Base-by-base conservation (phyloP, 805 yeast genomes). In the Kluyveromyces starmeri region DNA sequence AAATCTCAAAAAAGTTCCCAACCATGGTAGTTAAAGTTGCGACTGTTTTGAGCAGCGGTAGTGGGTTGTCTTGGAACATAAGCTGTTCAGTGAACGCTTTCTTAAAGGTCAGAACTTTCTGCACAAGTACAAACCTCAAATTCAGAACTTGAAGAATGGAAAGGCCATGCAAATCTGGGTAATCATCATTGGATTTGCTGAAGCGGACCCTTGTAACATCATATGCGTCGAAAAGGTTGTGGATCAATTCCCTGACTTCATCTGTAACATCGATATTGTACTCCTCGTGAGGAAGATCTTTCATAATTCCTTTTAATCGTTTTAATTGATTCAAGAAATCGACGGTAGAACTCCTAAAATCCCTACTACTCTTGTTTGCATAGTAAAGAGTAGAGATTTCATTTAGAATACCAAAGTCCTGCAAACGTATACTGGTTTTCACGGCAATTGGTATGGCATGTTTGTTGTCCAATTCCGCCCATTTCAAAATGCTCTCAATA, bases 21-120 rank as follows among this genome's bases (percentile, higher is more conserved):
- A 63, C 39, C 18, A 53, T 45, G 15, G 50, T 39, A 1, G 68
- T 57, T 1, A 67, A 44, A 15, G 47, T 43, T 4, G 59, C 40
- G 3, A 65, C 51, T 29, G 68, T 61, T 36, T 56, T 49, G 8
- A 55, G 64, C 18, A 78, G 50, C 1, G 83, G 79, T 48, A 75
- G 59, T 20, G 61, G 56, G 35, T 64, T 65, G 36, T 69, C 66
- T 31, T 75, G 71, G 65, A 80, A 76, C 58, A 80, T 62, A 31
- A 75, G 59, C 44, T 78, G 83, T 49, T 80, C 84, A 35, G 70
- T 73, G 48, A 68, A 75, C 20, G 66, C 57, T 54, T 78, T 78
- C 41, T 71, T 75, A 58, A 79, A 79, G 0, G 77, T 60, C 49
- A 73, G 64, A 48, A 75, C 74, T 12, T 77, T 65, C 43, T 70